A percentile compares a stretch with the other conserved stretches of the same genome.
These are phyloP conservation scores for Auriscalpium vulgare DNA, from an alignment of 768 basidiomycete species.

Conservation along the genomic window DNA sequence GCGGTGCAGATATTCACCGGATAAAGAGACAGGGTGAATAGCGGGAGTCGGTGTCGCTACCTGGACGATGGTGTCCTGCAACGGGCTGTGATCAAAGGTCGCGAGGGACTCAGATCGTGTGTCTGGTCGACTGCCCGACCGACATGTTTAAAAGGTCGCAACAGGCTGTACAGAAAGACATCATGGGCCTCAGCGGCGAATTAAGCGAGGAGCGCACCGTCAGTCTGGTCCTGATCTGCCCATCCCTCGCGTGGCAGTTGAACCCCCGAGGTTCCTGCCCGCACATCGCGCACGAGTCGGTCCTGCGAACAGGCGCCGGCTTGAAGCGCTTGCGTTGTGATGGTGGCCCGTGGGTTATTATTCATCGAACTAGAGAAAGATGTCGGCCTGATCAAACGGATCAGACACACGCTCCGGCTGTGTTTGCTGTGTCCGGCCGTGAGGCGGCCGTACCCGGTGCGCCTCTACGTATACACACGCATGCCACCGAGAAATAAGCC, in stretches of 20 bases:
- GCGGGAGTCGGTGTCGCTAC: constrained; percentile 14
- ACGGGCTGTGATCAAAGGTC: constrained; percentile 25
- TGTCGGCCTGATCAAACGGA: no score
- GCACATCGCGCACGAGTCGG: no score
- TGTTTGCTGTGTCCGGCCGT: no score
- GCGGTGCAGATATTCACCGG: constrained; percentile 17
- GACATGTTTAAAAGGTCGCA: constrained; percentile 16
- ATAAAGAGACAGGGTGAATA: constrained; percentile 10
- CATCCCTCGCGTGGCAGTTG: constrained; percentile 7
- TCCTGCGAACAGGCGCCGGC: no score
- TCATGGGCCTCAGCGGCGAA: constrained; percentile 9
- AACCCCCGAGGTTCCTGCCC: not conserved
- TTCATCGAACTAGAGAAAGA: no score
- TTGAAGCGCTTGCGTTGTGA: no score
- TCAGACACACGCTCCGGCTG: no score
- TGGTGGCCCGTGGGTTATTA: no score
- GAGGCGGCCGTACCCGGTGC: no score
- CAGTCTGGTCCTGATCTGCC: constrained; percentile 6
- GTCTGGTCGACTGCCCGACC: constrained; percentile 9
- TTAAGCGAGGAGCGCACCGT: constrained; percentile 18
- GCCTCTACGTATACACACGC: no score
- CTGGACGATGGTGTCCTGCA: constrained; percentile 19
- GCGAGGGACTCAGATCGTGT: constrained; percentile 25
- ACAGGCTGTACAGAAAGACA: constrained; percentile 21
- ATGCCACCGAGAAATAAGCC: no score